These are phyloP conservation scores for Pontederia paniculata DNA, from an alignment of 176 grass and related monocot genomes.

Conservation along the genomic window DNA sequence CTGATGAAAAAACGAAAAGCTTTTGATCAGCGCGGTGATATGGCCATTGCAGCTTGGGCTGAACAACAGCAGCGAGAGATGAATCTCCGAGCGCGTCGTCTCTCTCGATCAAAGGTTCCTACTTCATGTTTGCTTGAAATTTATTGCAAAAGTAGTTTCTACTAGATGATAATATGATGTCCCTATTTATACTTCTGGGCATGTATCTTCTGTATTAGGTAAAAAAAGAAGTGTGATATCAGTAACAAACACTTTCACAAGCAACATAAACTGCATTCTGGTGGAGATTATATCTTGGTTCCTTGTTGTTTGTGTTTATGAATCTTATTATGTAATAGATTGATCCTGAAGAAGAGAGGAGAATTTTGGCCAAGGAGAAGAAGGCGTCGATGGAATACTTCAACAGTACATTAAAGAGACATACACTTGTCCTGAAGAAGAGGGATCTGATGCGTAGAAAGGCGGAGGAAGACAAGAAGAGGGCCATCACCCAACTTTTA, in stretches of 20 bases:
- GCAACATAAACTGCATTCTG: no score
- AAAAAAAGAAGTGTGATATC: no score
- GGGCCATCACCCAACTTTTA: conserved; percentile 54
- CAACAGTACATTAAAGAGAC: conserved; percentile 67
- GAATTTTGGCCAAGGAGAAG: conserved; percentile 70
- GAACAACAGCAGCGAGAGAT: conserved; percentile 83
- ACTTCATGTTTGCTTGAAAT: background rate
- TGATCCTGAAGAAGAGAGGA: conserved; percentile 89
- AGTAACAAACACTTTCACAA: no score
- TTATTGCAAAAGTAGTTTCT: no score
- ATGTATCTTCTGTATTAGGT: no score
- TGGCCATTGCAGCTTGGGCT: conserved; percentile 86
- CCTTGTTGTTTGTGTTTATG: background rate
- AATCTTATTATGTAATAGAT: conserved; percentile 25
- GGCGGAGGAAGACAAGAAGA: conserved; percentile 65
- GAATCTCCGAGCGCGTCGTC: conserved; percentile 55
- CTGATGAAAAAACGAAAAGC: conserved; percentile 92
- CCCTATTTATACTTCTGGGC: no score
- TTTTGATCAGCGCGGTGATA: conserved; percentile 78
- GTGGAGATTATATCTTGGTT: no score
- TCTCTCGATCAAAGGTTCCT: conserved; percentile 79
- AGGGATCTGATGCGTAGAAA: conserved; percentile 81
- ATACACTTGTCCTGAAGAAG: conserved; percentile 69
- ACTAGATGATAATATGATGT: no score
- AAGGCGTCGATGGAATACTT: conserved; percentile 81